These are phyloP conservation scores for Passiflora organensis DNA, from an alignment of 345 rosid species.

Conservation along the genomic window DNA sequence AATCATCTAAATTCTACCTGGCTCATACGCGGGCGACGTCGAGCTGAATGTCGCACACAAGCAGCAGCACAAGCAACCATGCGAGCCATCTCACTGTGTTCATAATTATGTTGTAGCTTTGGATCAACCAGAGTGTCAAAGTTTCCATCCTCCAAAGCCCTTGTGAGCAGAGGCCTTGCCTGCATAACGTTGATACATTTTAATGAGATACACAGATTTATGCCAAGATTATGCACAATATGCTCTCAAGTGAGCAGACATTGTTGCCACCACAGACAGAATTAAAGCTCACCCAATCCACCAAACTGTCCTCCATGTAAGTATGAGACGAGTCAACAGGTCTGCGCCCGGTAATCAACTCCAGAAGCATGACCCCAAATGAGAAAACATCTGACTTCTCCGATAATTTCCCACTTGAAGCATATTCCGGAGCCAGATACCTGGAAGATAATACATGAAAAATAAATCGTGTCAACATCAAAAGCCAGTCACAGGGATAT, in stretches of 20 bases:
- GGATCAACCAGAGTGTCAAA: constrained; percentile 59
- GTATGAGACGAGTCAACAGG: constrained; percentile 62
- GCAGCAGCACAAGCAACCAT: constrained; percentile 89
- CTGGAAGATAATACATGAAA: constrained; percentile 23
- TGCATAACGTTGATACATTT: constrained; percentile 20
- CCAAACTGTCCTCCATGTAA: constrained; percentile 83
- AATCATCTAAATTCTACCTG: constrained; percentile 43
- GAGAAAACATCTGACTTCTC: constrained; percentile 93
- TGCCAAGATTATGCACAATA: neutral
- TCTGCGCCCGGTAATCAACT: constrained; percentile 72
- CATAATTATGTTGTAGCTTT: constrained; percentile 49
- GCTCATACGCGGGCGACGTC: constrained; percentile 79
- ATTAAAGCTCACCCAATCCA: constrained; percentile 71
- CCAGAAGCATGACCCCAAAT: constrained; percentile 86
- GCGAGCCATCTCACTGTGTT: constrained; percentile 63
- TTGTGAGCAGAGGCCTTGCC: constrained; percentile 76
- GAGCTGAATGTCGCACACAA: constrained; percentile 81
- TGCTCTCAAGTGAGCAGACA: neutral
- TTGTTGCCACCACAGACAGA: neutral
- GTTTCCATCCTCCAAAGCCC: constrained; percentile 58
- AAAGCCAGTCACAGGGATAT: no score
- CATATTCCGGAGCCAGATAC: constrained; percentile 96
- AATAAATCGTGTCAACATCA: neutral
- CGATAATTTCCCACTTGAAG: constrained; percentile 80
- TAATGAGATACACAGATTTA: neutral